phyloP scores from a whole-genome alignment of 345 rosid genomes.

The Bruguiera parviflora region DNA sequence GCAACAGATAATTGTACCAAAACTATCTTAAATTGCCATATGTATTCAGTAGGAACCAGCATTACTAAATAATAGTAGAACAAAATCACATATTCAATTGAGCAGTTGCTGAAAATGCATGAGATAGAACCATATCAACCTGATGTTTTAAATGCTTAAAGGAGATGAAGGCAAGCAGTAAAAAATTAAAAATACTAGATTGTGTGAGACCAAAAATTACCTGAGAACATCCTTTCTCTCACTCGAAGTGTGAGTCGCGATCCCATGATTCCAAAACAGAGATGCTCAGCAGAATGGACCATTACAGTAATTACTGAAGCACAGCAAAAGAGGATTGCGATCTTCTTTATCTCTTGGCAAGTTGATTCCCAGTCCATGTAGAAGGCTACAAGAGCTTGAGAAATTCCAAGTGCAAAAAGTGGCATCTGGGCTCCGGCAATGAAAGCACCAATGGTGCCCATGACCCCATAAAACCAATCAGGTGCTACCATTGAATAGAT shows the following conservation, averaged over 20 bases:
- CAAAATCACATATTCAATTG: too few species aligned
- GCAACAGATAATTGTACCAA: too few species aligned
- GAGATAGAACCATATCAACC: too few species aligned
- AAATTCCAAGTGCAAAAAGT: slow-evolving; percentile 88
- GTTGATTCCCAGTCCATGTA: slow-evolving; percentile 81
- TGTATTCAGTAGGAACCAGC: too few species aligned
- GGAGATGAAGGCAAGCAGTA: too few species aligned
- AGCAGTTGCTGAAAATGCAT: too few species aligned
- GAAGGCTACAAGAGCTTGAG: slow-evolving; percentile 81
- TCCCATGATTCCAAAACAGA: slow-evolving; percentile 83
- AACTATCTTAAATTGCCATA: too few species aligned
- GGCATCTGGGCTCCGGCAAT: slow-evolving; percentile 94
- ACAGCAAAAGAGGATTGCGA: slow-evolving; percentile 59
- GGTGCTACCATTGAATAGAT: slow-evolving; percentile 78
- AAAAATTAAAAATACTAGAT: too few species aligned
- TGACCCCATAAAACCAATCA: slow-evolving; percentile 78
- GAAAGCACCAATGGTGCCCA: slow-evolving; percentile 66
- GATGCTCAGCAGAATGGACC: slow-evolving; percentile 64
- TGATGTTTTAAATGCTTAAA: too few species aligned
- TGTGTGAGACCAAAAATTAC: slow-evolving; percentile 23
- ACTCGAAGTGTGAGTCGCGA: slow-evolving; percentile 90
- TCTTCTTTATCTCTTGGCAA: slow-evolving; percentile 65
- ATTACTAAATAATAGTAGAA: too few species aligned
- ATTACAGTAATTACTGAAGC: slow-evolving; percentile 60
- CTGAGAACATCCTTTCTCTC: slow-evolving; percentile 77